These are phyloP conservation scores for Keqinozyma sinolaborantium DNA, from an alignment of 1,139 yeast genomes.

Conservation along the genomic window DNA sequence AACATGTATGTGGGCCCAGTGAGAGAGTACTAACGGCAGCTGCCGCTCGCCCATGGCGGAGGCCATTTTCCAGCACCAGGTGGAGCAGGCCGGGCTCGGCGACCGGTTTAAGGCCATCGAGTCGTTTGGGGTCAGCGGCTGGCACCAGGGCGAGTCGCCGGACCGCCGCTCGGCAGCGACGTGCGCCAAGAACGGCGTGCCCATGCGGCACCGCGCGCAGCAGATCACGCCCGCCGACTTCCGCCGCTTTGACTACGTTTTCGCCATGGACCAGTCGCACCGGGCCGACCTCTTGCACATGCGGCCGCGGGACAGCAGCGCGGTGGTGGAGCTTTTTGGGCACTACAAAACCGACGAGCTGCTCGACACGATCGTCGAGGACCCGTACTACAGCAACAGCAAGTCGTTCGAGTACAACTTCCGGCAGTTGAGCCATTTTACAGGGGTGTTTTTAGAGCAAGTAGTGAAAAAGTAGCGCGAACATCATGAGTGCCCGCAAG, in stretches of 20 bases:
- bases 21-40: slow-evolving; percentile 27
- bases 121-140: slow-evolving; percentile 86
- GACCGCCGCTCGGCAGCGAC: slow-evolving; percentile 71
- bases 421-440: slow-evolving; percentile 69
- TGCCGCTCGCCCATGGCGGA: slow-evolving; percentile 99
- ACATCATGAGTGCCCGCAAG: slow-evolving; percentile 41
- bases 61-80: slow-evolving; percentile 75
- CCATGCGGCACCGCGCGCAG: slow-evolving; percentile 74
- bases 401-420: slow-evolving; percentile 81
- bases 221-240: slow-evolving; percentile 60
- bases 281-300: slow-evolving; percentile 53
- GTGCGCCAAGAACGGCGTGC: slow-evolving; percentile 69
- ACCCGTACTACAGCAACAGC: slow-evolving; percentile 89
- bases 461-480: not conserved
- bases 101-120: slow-evolving; percentile 55
- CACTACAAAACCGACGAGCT: slow-evolving; percentile 58
- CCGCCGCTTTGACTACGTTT: slow-evolving; percentile 69
- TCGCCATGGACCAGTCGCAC: slow-evolving; percentile 83
- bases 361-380: slow-evolving; percentile 63
- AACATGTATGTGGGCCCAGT: slow-evolving; percentile 57
- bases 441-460: slow-evolving; percentile 55
- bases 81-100: slow-evolving; percentile 42
- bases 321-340: slow-evolving; percentile 67
- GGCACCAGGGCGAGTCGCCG: slow-evolving; percentile 79
- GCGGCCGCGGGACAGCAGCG: slow-evolving; percentile 52